Base-by-base conservation (phyloP, 306 rosid genomes). In the Phaseolus lunatus region DNA sequence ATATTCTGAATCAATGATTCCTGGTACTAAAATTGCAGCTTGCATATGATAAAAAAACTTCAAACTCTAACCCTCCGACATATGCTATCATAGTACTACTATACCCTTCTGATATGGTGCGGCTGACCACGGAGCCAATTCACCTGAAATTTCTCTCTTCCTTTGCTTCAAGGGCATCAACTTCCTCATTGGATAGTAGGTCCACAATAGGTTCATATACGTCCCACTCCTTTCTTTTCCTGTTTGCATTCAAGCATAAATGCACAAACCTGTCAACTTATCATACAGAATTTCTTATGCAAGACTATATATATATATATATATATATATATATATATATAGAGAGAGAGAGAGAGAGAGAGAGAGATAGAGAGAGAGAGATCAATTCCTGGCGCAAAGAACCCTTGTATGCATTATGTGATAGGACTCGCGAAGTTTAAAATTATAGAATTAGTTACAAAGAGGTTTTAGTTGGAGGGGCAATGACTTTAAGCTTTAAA, bases 181-280 rank as follows among this genome's bases (percentile, higher is more conserved):
- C 97, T 82, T 95, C 97, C 85, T 90, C 97, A 15, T 85, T 95
- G 5, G 97, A 95, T 27, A 95, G 88, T 81, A 90, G 90, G 87
- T 92, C 99, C 50, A 95, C 97, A 73, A 89, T 92, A 63, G 97
- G 97, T 80, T 92, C 96, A 52, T 92, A 92, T 22, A 89, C 86
- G 37, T 95, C 96, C 99, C 97, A 92, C 57, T 95, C 99, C 88
- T 95, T 95, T 78, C 97, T 90, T 90, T 92, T 95, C 93, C 97
- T 90, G 93, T 84, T 49, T 29, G 82, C 81, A 88, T 78, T 73
- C 80, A 76, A 68, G 50, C 64, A 78, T 50, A 86, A 72, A 26
- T 61, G 14, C 67, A 56, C 54, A 69, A 81, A 49, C 67, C 23
- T 22, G 24, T 83, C 65, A 73, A 70, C 66, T 65, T 53, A 6